phyloP scores from a whole-genome alignment of 2,329 filamentous ascomycete genomes.

The Nothopassalora personata region DNA sequence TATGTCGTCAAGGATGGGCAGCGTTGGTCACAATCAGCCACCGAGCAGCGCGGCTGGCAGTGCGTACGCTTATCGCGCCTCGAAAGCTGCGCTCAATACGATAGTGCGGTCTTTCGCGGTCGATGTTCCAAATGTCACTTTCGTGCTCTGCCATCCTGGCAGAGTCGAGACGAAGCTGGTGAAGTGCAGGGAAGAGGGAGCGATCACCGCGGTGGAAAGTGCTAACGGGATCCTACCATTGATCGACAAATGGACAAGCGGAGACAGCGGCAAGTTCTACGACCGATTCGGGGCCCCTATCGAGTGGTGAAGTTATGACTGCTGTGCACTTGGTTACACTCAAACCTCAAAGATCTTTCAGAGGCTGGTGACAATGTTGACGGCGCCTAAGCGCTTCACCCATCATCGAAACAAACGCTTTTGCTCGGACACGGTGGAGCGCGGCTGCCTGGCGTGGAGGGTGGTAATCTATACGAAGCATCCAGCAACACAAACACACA shows the following conservation, averaged over 20 bases:
- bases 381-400: too few relatives aligned
- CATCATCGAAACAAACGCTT: too few relatives aligned
- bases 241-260: constrained; percentile 31
- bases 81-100: constrained; percentile 45
- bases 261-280: constrained; percentile 38
- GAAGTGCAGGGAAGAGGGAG: constrained; percentile 42
- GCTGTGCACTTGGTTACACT: not conserved
- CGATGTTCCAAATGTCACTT: constrained; percentile 40
- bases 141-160: constrained; percentile 43
- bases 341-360: too few relatives aligned
- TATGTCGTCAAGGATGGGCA: constrained; percentile 44
- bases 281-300: constrained; percentile 42
- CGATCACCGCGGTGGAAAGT: constrained; percentile 40
- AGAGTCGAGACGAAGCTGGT: constrained; percentile 44
- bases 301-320: constrained; percentile 34
- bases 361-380: too few relatives aligned
- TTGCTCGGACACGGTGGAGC: too few relatives aligned
- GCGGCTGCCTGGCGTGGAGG: too few relatives aligned
- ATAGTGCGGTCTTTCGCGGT: constrained; percentile 41
- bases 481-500: too few relatives aligned
- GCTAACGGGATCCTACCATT: constrained; percentile 36
- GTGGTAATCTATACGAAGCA: too few relatives aligned
- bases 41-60: constrained; percentile 32
- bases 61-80: constrained; percentile 45
- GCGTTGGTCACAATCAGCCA: constrained; percentile 34